Conservation (phyloP, 768 basidiomycete genomes). For the Pisolithus microcarpus region DNA sequence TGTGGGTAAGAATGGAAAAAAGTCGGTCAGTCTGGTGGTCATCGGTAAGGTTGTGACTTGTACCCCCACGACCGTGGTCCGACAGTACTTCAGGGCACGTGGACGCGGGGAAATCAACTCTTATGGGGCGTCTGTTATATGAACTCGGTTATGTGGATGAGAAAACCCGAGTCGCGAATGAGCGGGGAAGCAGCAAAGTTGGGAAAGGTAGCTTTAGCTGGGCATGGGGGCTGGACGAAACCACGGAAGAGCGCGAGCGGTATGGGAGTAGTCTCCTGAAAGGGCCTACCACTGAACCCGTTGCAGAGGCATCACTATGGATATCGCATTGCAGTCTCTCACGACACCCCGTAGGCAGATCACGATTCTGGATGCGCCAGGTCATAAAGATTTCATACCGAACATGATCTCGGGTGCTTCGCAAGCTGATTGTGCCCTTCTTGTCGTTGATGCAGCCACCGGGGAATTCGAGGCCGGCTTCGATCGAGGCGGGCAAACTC, state of each 20-base stretch:
- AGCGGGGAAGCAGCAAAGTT: conserved; percentile 79
- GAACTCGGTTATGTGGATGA: conserved; percentile 87
- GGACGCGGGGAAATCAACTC: conserved; percentile 96
- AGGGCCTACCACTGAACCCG: conserved; percentile 3
- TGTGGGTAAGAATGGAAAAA: conserved; percentile 48
- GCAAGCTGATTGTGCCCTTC: conserved; percentile 90
- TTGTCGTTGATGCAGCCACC: conserved; percentile 83
- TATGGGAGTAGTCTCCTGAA: conserved; percentile 26
- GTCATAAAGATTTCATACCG: conserved; percentile 95
- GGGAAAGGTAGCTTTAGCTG: conserved; percentile 96
- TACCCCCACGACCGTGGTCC: conserved; percentile 4
- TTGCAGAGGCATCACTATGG: conserved; percentile 92
- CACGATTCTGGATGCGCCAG: conserved; percentile 95
- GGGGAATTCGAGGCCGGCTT: conserved; percentile 98
- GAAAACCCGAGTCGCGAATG: conserved; percentile 75
- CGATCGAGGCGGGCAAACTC: conserved; percentile 87
- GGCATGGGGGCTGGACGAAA: conserved; percentile 96
- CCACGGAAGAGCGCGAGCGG: conserved; percentile 90
- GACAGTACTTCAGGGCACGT: conserved; percentile 69
- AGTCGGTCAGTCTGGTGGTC: conserved; percentile 79
- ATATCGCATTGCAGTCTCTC: conserved; percentile 80
- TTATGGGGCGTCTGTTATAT: conserved; percentile 92
- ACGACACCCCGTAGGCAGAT: conserved; percentile 69
- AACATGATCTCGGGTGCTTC: conserved; percentile 99
- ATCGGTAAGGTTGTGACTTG: conserved; percentile 53